phyloP scores from a whole-genome alignment of 2,329 filamentous ascomycete genomes.

The Blastomyces gilchristii region DNA sequence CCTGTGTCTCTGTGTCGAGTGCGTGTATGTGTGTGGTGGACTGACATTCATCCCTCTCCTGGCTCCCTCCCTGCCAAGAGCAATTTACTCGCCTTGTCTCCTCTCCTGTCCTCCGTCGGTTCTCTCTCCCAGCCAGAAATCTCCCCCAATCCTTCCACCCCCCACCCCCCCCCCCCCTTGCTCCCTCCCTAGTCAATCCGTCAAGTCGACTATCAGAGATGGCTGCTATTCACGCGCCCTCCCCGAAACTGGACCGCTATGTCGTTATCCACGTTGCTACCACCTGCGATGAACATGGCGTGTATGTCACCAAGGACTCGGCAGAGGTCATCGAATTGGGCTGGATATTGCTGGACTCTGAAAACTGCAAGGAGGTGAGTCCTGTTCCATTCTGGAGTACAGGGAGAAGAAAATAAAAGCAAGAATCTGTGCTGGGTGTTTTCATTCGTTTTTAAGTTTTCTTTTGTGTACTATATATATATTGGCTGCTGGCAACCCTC shows the following conservation, averaged over 20 bases:
- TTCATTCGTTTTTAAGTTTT: too few species aligned
- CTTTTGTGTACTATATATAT: too few species aligned
- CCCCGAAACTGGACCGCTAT: constrained; percentile 81
- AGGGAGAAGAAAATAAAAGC: constrained; percentile 4
- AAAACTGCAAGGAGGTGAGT: constrained; percentile 82
- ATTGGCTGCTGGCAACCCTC: neutral
- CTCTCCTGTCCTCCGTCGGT: neutral
- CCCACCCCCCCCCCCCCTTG: constrained; percentile 7
- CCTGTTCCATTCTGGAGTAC: constrained; percentile 12
- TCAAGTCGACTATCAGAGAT: constrained; percentile 19
- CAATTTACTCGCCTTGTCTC: constrained; percentile 2
- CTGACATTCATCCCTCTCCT: neutral
- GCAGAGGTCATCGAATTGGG: constrained; percentile 98
- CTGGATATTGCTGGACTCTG: constrained; percentile 91
- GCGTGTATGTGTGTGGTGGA: neutral
- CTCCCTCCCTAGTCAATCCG: constrained; percentile 8
- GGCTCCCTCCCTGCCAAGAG: constrained; percentile 1
- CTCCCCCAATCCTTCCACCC: neutral
- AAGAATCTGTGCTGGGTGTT: neutral
- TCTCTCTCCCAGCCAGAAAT: constrained; percentile 10
- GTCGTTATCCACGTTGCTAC: constrained; percentile 97
- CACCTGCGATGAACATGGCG: constrained; percentile 96
- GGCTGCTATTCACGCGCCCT: constrained; percentile 40
- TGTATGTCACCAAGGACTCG: constrained; percentile 98
- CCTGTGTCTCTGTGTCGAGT: neutral